A percentile compares a stretch with the other conserved stretches of the same genome.
Conservation (phyloP, 2,329 filamentous ascomycete genomes). For the Eutypella sp. region DNA sequence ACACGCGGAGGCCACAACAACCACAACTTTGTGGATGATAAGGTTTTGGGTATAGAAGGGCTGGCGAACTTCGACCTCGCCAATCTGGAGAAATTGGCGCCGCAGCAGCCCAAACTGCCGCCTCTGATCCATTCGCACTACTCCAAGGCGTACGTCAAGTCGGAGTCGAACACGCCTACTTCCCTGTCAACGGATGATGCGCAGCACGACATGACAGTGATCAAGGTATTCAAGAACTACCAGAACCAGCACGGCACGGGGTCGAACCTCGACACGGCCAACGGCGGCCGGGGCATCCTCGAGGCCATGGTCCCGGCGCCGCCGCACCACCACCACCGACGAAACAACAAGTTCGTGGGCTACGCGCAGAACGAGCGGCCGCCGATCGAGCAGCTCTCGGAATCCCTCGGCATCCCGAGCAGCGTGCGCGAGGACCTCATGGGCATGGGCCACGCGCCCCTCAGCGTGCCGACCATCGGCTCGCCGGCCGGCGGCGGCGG, state of each 20-base stretch:
- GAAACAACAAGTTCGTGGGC: constrained; percentile 43
- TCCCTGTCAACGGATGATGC: constrained; percentile 48
- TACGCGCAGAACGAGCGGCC: constrained; percentile 40
- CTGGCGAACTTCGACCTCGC: constrained; percentile 56
- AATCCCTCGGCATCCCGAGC: constrained; percentile 44
- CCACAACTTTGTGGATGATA: constrained; percentile 53
- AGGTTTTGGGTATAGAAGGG: constrained; percentile 54
- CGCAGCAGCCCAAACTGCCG: constrained; percentile 54
- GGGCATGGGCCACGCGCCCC: constrained; percentile 21
- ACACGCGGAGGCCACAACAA: constrained; percentile 47
- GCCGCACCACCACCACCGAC: too few relatives aligned
- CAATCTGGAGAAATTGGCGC: constrained; percentile 53
- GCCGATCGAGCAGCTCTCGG: constrained; percentile 45
- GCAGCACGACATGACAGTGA: constrained; percentile 50
- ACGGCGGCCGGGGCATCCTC: constrained; percentile 51
- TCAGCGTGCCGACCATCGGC: constrained; percentile 13
- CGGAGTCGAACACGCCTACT: constrained; percentile 52
- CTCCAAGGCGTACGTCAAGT: constrained; percentile 50
- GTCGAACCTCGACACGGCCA: constrained; percentile 49
- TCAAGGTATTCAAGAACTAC: constrained; percentile 54
- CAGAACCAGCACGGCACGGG: constrained; percentile 48
- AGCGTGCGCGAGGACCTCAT: constrained; percentile 39
- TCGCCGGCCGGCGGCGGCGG: constrained; percentile 29
- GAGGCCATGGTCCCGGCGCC: constrained; percentile 48
- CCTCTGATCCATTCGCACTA: constrained; percentile 53